Conservation (phyloP, 2,329 filamentous ascomycete genomes). For the Scleromitrula shiraiana region DNA sequence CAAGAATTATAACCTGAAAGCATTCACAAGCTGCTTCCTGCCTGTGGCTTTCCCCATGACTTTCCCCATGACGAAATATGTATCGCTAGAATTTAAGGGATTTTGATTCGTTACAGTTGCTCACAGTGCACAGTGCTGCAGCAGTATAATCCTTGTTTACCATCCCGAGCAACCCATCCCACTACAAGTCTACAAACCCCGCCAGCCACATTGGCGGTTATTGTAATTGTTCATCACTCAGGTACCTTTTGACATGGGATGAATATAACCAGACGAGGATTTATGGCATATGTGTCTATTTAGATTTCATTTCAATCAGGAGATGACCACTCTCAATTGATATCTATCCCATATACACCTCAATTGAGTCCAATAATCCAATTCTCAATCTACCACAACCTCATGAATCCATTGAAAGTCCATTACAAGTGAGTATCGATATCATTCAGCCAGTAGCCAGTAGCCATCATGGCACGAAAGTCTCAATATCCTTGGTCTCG, state of each 20-base stretch:
- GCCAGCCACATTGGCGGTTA: background rate
- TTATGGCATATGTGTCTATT: background rate
- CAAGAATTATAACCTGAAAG: background rate
- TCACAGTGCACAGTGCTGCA: too few relatives aligned
- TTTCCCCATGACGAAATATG: conserved; percentile 5
- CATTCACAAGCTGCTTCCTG: background rate
- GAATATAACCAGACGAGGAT: too few relatives aligned
- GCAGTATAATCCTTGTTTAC: too few relatives aligned
- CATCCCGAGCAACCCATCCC: too few relatives aligned
- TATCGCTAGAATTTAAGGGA: conserved; percentile 1
- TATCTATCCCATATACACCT: background rate
- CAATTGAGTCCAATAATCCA: too few relatives aligned
- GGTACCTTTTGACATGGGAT: too few relatives aligned
- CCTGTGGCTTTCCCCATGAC: background rate
- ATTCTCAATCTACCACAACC: too few relatives aligned
- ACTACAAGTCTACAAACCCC: too few relatives aligned
- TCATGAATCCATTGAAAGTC: background rate
- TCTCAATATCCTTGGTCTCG: conserved; percentile 25
- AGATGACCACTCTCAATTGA: conserved; percentile 1
- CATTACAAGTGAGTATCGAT: too few relatives aligned
- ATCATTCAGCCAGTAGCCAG: background rate
- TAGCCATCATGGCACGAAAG: conserved; percentile 6
- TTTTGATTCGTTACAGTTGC: background rate
- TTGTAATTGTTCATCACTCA: too few relatives aligned
- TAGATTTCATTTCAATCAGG: background rate